Evolutionary conservation across 2,329 filamentous ascomycete genomes (phyloP), one percentile per base, ranked within the genome.

Genomic region (Berkeleyomyces basicola): DNA sequence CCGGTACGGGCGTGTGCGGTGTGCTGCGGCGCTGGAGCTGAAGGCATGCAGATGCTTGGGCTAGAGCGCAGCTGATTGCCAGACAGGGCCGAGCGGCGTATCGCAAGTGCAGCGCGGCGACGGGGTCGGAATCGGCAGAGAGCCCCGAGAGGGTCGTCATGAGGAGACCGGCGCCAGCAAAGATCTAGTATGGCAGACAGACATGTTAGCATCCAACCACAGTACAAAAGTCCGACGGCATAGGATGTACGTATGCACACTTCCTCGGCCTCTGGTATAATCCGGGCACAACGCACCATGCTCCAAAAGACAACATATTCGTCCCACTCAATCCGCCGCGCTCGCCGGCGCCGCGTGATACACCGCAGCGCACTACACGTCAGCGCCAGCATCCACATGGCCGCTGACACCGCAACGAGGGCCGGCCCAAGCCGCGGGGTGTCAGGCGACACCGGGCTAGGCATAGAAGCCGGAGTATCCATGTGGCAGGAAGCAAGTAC

Each of bases 41-140:
- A 16, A 75, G 68, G 59, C 71, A 74, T 47, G 74, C 71, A 40
- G 73, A 72, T 33, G 73, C 70, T 66, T 73, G 72, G 68, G 69
- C 70, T 53, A 73, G 67, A 0, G 72, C 71, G 6, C 70, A 69
- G 58, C 67, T 73, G 69, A 61, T 14, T 7, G 71, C 69, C 42
- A 72, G 68, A 71, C 72, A 74, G 2, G 72, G 72, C 66, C 72
- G 71, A 4, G 71, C 70, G 0, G 74, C 67, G 59, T 71, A 70
- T 64, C 72, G 68, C 66, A 71, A 73, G 59, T 72, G 67, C 16
- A 74, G 61, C 23, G 72, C 72, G 4, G 67, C 67, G 14, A 65
- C 57, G 0, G 67, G 57, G 23, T 31, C 33, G 14, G 51, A 44
- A 5, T 43, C 3, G 58, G 44, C 49, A 9, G 9, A n/a, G 3